These are phyloP conservation scores for Yarrowia alimentaria DNA, from an alignment of 805 yeast species.

Conservation along the genomic window DNA sequence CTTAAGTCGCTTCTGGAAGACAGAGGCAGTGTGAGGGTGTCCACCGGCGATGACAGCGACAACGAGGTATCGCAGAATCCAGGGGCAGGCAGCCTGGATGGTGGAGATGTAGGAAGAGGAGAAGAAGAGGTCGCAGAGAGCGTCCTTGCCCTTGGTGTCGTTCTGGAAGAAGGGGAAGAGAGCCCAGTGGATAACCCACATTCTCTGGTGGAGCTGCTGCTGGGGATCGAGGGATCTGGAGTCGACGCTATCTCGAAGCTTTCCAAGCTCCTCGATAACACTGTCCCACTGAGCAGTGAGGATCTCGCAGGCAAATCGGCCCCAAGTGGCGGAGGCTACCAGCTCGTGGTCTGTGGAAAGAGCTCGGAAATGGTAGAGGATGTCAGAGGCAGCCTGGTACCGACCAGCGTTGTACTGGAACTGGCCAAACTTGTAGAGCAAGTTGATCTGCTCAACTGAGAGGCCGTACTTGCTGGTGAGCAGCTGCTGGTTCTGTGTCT, in stretches of 20 bases:
- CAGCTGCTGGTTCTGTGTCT: constrained; percentile 51
- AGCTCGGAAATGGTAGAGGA: constrained; percentile 56
- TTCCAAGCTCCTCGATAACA: constrained; percentile 53
- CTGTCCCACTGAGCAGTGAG: constrained; percentile 52
- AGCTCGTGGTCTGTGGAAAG: constrained; percentile 52
- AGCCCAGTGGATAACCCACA: constrained; percentile 70
- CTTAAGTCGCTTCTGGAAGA: constrained; percentile 53
- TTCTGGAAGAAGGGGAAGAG: constrained; percentile 58
- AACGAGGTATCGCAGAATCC: constrained; percentile 64
- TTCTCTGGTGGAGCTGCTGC: constrained; percentile 59
- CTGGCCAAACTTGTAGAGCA: constrained; percentile 58
- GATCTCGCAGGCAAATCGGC: constrained; percentile 62
- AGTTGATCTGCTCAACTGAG: constrained; percentile 46
- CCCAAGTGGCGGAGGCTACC: constrained; percentile 63
- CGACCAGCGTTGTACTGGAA: constrained; percentile 64
- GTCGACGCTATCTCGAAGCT: constrained; percentile 59
- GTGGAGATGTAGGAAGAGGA: constrained; percentile 60
- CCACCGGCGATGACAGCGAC: constrained; percentile 50
- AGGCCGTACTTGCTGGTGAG: constrained; percentile 48
- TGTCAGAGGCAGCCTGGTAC: constrained; percentile 57
- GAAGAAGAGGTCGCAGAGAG: constrained; percentile 56
- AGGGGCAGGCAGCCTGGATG: constrained; percentile 69
- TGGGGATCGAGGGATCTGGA: constrained; percentile 54
- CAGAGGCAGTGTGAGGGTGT: constrained; percentile 39
- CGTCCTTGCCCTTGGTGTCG: constrained; percentile 51